Conservation (phyloP, 495 filamentous ascomycete species). For the Monascus purpureus region DNA sequence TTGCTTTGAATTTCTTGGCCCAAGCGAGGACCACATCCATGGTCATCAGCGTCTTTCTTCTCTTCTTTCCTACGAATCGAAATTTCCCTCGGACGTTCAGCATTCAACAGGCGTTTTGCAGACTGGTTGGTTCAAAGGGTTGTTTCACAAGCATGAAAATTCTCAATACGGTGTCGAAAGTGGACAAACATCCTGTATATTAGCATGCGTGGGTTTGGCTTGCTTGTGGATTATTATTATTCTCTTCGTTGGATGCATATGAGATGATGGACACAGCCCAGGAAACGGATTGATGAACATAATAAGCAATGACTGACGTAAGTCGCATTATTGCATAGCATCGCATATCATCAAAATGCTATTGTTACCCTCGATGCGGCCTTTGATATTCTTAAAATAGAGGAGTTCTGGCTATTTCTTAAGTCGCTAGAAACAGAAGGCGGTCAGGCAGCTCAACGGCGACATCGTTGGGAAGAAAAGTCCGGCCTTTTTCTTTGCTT, state of each 20-base stretch:
- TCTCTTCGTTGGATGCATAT: conserved; percentile 2
- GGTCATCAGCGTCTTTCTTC: too few relatives aligned
- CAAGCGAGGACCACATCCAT: neutral
- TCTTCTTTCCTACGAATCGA: conserved; percentile 4
- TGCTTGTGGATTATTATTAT: neutral
- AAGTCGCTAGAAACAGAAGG: conserved; percentile 4
- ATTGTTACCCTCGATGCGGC: too few relatives aligned
- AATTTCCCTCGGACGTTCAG: conserved; percentile 14
- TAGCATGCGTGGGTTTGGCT: conserved; percentile 16
- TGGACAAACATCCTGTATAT: conserved; percentile 22
- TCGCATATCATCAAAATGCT: conserved; percentile 7
- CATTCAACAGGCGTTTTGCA: conserved; percentile 27
- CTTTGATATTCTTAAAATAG: too few relatives aligned
- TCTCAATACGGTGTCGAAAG: conserved; percentile 7
- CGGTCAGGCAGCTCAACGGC: conserved; percentile 5
- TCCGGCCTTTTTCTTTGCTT: too few relatives aligned
- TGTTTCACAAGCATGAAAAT: conserved; percentile 14
- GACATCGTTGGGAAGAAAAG: too few relatives aligned
- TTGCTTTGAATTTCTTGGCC: conserved; percentile 3
- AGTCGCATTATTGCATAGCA: conserved; percentile 3
- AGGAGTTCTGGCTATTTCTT: too few relatives aligned
- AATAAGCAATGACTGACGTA: too few relatives aligned
- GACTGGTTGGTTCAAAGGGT: conserved; percentile 13
- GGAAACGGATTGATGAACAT: conserved; percentile 11
- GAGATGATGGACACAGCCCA: conserved; percentile 7